Evolutionary conservation across 148 eudicot genomes (phyloP), one percentile per base, ranked within the genome.

Genomic region (Mesembryanthemum crystallinum): DNA sequence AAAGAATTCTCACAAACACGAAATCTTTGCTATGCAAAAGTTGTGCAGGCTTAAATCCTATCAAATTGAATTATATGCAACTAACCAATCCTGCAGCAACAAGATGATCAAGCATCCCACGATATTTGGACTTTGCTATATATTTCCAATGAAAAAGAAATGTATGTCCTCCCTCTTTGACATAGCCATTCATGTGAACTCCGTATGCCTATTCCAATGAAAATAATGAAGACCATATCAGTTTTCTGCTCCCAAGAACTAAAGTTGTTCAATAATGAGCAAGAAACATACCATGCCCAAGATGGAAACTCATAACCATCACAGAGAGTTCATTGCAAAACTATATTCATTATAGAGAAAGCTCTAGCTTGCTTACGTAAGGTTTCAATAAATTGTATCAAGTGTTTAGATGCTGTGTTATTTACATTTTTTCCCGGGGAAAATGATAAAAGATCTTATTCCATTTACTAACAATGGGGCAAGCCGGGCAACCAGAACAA

Each of bases 61-160:
- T 61, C 15, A 33, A 37, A 71, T n/a, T n/a, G 35, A 45, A 32
- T 68, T 20, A n/a, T 60, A n/a, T 58, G 73, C 23, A 43, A 60
- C 87, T 73, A 64, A 93, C 98, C 96, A 93, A 81, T 81, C 98
- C 98, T 80, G 96, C 98, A 78, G 98, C 98, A 83, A 91, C 98
- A 64, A 93, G 86, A 87, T 93, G 96, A 82, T 93, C 98, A 73
- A 91, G 98, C 91, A 88, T 91, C 59, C 98, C 98, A 33, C 96
- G 98, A 82, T 78, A 93, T 55, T 92, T 93, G 52, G 85, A 73
- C 81, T 93, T 93, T 15, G 14, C 51, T 76, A 81, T 87, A 96
- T 88, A 84, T 88, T 93, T 73, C 80, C 98, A 60, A 93, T n/a
- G 54, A 96, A 96, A 93, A 17, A 93, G 81, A 80, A 83, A 87